phyloP scores from a whole-genome alignment of 768 basidiomycete genomes.

The Cyathus striatus region DNA sequence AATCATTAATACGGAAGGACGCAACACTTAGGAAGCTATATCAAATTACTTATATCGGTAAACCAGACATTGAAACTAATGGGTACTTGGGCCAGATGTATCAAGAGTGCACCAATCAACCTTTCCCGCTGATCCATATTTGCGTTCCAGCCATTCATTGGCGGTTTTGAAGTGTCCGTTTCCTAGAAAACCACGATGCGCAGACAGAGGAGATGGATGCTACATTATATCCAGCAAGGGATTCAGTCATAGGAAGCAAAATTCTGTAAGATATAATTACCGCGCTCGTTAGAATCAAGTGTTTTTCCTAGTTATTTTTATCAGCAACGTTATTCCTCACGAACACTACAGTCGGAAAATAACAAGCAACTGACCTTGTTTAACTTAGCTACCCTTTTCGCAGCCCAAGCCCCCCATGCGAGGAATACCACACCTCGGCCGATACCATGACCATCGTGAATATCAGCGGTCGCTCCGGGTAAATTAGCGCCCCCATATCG shows the following conservation, averaged over 20 bases:
- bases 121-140: slow-evolving; percentile 66
- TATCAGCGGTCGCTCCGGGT: slow-evolving; percentile 15
- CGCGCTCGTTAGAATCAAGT: slow-evolving; percentile 72
- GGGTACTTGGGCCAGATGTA: too few species aligned
- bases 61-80: too few species aligned
- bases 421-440: slow-evolving; percentile 76
- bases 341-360: not conserved
- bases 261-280: slow-evolving; percentile 37
- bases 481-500: slow-evolving; percentile 73
- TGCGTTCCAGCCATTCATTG: slow-evolving; percentile 80
- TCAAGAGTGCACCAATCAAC: slow-evolving; percentile 70
- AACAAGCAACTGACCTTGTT: slow-evolving; percentile 48
- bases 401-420: slow-evolving; percentile 88
- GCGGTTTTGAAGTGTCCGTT: slow-evolving; percentile 86
- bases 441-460: slow-evolving; percentile 32
- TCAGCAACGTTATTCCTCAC: not conserved
- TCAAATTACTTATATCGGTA: too few species aligned
- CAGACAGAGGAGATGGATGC: slow-evolving; percentile 85
- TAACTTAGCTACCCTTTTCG: slow-evolving; percentile 74
- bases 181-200: slow-evolving; percentile 76
- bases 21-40: slow-evolving; percentile 1
- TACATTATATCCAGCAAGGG: slow-evolving; percentile 25
- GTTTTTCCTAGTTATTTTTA: slow-evolving; percentile 58
- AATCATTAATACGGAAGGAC: not conserved
- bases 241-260: slow-evolving; percentile 4